phyloP scores from a whole-genome alignment of 305 asterid genomes.

The Fraxinus albicans region DNA sequence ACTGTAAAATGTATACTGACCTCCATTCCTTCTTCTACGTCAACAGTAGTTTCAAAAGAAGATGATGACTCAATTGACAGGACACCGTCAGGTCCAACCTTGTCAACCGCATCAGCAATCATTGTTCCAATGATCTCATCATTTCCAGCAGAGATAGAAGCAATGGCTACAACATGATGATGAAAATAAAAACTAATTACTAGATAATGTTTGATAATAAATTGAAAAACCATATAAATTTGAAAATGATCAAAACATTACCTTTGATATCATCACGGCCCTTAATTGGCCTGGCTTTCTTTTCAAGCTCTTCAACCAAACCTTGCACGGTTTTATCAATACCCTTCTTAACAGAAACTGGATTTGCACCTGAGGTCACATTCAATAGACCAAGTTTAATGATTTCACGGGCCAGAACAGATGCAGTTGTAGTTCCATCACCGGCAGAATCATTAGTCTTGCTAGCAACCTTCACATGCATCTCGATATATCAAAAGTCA shows the following conservation, averaged over 20 bases:
- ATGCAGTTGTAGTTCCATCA: constrained; percentile 94
- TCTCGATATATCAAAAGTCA: background rate
- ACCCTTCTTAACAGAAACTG: constrained; percentile 86
- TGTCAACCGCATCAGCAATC: constrained; percentile 97
- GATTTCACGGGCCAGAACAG: constrained; percentile 83
- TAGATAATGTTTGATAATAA: no score
- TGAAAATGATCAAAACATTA: constrained; percentile 21
- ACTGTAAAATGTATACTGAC: constrained; percentile 29
- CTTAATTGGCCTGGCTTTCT: constrained; percentile 84
- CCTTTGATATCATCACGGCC: constrained; percentile 93
- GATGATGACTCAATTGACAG: constrained; percentile 94
- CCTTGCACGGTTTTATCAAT: constrained; percentile 82
- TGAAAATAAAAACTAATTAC: no score
- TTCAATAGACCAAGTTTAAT: constrained; percentile 83
- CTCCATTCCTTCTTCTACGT: constrained; percentile 99
- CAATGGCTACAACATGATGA: constrained; percentile 54
- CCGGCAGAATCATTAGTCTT: constrained; percentile 99
- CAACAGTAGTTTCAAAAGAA: constrained; percentile 95
- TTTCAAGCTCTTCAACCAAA: constrained; percentile 78
- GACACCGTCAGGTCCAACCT: constrained; percentile 99
- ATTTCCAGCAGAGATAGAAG: constrained; percentile 90
- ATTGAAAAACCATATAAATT: no score
- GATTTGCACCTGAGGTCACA: constrained; percentile 96
- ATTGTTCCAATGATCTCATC: constrained; percentile 79
- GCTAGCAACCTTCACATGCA: constrained; percentile 79